Evolutionary conservation across 2,329 filamentous ascomycete genomes (phyloP), one percentile per base, ranked within the genome.

Genomic region (Didymella pinodella): DNA sequence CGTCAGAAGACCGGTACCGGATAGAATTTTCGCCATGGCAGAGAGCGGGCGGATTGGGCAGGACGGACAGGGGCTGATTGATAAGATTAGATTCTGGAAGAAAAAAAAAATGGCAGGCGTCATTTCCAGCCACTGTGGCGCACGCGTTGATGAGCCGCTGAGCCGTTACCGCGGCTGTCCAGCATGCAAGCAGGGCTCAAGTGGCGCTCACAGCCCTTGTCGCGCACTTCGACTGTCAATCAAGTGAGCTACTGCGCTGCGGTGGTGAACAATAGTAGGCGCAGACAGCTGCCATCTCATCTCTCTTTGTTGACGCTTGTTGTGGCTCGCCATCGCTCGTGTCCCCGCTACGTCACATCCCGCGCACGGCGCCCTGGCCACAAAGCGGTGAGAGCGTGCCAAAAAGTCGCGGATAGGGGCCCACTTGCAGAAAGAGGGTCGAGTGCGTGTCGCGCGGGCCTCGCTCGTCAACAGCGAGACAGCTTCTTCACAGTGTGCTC

Each of bases 331-430:
- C 22, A 22, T 22, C 22, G 11, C 12, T 54, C 41, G 41, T 44
- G 41, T 44, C 41, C 56, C 46, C 46, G 40, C 20, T 49, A 18
- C 46, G 46, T 41, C 50, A 40, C 40, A 49, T 59, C 56, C 56
- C 50, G 50, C 56, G 55, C 49, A 40, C 46, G 43, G 55, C 50
- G 56, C 56, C 46, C 56, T 59, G 56, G 54, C 56, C 50, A 59
- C 56, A 22, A n/a, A 22, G 56, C 56, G 56, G 56, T 59, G 56
- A 59, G 56, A 50, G 56, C 55, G 49, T 41, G 16, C 28, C 56
- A 54, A 59, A 59, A 59, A 59, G 56, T 58, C 38, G 55, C 49
- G 38, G 55, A 41, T 54, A 59, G 56, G 56, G 56, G 56, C 56
- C 56, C 56, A 59, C 56, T 43, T 31, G 56, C 32, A 34, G 56